Percentiles rank a stretch among this genome's conserved stretches.
These are phyloP conservation scores for Trichoderma oligosporum DNA, from an alignment of 2,329 filamentous ascomycete species.

Conservation along the genomic window DNA sequence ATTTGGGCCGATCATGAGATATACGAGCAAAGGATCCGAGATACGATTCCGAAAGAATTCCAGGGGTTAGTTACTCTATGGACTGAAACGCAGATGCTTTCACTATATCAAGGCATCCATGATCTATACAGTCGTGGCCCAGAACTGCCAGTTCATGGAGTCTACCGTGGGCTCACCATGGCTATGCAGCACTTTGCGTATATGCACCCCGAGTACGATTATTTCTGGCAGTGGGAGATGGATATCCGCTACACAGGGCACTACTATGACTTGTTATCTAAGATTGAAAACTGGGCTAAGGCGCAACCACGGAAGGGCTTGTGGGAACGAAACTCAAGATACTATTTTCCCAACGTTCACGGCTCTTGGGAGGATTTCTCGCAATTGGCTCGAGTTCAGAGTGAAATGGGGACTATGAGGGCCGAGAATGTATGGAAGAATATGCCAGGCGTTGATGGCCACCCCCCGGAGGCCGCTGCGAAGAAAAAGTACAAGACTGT, in stretches of 20 bases:
- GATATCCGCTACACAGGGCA: slow-evolving; percentile 87
- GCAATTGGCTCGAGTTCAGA: slow-evolving; percentile 68
- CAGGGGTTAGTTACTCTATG: slow-evolving; percentile 83
- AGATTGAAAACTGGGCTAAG: slow-evolving; percentile 65
- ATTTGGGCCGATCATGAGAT: slow-evolving; percentile 72
- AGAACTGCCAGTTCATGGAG: slow-evolving; percentile 78
- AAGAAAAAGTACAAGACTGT: slow-evolving; percentile 58
- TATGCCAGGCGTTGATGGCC: slow-evolving; percentile 41
- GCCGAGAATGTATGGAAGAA: slow-evolving; percentile 65
- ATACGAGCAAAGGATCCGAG: slow-evolving; percentile 64
- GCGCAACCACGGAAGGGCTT: slow-evolving; percentile 73
- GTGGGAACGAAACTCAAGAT: slow-evolving; percentile 76
- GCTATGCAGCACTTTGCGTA: slow-evolving; percentile 91
- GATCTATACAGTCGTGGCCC: slow-evolving; percentile 65
- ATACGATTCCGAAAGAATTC: slow-evolving; percentile 78
- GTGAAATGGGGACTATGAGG: slow-evolving; percentile 63
- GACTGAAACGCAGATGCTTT: slow-evolving; percentile 90
- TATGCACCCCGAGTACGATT: slow-evolving; percentile 82
- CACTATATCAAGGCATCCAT: slow-evolving; percentile 82
- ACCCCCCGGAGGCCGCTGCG: slow-evolving; percentile 34
- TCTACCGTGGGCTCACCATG: slow-evolving; percentile 91
- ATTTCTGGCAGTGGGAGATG: slow-evolving; percentile 96
- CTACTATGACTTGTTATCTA: slow-evolving; percentile 71
- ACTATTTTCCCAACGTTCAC: slow-evolving; percentile 73
- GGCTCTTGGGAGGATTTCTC: slow-evolving; percentile 77